These are phyloP conservation scores for Prillingera fragicola DNA, from an alignment of 1,284 basidiomycete species.

Conservation along the genomic window DNA sequence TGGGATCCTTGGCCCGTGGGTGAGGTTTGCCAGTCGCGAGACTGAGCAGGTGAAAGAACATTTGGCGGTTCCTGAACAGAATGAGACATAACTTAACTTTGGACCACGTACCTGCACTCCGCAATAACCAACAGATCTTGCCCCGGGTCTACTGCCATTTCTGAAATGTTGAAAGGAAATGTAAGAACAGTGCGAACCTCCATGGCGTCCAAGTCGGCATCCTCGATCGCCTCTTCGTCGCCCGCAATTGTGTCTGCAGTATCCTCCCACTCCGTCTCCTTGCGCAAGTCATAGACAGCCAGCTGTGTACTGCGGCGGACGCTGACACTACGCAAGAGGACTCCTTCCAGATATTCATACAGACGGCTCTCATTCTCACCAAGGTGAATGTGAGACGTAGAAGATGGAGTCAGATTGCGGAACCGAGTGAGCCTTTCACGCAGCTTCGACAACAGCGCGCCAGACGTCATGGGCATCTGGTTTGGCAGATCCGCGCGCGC, in stretches of 20 bases:
- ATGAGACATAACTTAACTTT: constrained; percentile 11
- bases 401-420: constrained; percentile 30
- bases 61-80: not conserved
- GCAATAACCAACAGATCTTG: constrained; percentile 44
- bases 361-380: constrained; percentile 38
- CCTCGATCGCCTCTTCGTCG: constrained; percentile 2
- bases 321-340: constrained; percentile 32
- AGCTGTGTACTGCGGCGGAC: constrained; percentile 12
- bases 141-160: constrained; percentile 47
- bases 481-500: constrained; percentile 16
- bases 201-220: constrained; percentile 38
- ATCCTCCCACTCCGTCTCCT: constrained; percentile 22
- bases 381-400: constrained; percentile 19
- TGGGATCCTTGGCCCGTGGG: constrained; percentile 28
- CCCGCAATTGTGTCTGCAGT: constrained; percentile 13
- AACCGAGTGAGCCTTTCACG: constrained; percentile 40
- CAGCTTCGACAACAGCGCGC: constrained; percentile 32
- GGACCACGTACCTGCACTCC: constrained; percentile 32
- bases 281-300: constrained; percentile 28
- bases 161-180: constrained; percentile 37
- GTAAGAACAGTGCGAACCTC: constrained; percentile 23
- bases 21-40: constrained; percentile 42
- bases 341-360: constrained; percentile 47
- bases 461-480: constrained; percentile 46
- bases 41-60: constrained; percentile 37